Conservation (phyloP, 768 basidiomycete species). For the Melanogaster broomeanus region DNA sequence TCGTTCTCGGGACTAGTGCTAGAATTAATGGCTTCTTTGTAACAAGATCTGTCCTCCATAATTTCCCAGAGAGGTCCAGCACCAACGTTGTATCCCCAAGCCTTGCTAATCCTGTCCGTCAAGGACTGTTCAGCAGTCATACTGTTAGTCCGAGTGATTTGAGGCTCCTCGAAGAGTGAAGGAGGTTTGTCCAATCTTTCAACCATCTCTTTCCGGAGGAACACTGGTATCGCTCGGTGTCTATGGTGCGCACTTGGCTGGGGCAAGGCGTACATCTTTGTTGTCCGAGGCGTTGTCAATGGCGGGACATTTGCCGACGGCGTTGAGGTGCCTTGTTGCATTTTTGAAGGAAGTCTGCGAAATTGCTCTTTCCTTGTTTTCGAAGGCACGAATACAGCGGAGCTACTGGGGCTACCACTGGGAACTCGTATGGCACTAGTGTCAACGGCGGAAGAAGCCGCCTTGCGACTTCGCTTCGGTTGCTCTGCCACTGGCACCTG, state of each 20-base stretch:
- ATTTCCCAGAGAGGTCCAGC: constrained; percentile 80
- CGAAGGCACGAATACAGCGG: background rate
- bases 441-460: background rate
- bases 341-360: constrained; percentile 21
- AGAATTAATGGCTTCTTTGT: constrained; percentile 53
- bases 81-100: constrained; percentile 76
- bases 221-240: constrained; percentile 67
- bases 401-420: background rate
- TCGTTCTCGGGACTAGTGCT: constrained; percentile 42
- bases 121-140: constrained; percentile 51
- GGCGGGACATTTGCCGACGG: constrained; percentile 7
- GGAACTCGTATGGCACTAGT: background rate
- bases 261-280: constrained; percentile 57
- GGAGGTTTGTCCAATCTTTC: constrained; percentile 62
- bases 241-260: constrained; percentile 71
- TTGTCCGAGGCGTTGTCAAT: constrained; percentile 11
- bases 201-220: constrained; percentile 47
- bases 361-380: constrained; percentile 14
- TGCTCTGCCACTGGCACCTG: constrained; percentile 17
- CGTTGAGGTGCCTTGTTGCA: constrained; percentile 6
- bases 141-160: constrained; percentile 51
- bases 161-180: constrained; percentile 46
- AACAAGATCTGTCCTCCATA: constrained; percentile 77
- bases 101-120: constrained; percentile 58
- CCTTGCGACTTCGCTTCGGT: constrained; percentile 12